Base-by-base conservation (phyloP, 2,329 filamentous ascomycete species). In the Macrophomina phaseolina region DNA sequence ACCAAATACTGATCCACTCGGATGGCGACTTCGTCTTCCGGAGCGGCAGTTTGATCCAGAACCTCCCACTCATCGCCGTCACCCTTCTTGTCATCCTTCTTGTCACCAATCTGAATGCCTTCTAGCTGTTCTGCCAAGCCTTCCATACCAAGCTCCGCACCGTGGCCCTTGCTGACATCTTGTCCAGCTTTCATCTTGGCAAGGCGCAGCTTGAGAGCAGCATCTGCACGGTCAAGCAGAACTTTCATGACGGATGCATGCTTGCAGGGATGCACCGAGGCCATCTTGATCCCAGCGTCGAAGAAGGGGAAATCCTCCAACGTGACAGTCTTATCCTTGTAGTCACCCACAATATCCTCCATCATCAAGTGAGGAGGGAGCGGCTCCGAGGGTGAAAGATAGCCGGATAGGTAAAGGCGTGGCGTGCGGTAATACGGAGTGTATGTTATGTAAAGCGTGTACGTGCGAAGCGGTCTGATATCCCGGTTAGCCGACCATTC, bases 171-270 rank as follows among this genome's bases (percentile, higher is more conserved):
- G 68, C 78, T 80, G 28, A 75, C 74, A 68, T 77, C 82, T 75
- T 84, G 89, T 79, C 77, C 87, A 80, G 86, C 83, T 75, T 87
- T 89, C 67, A 95, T 84, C 84, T 94, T 97, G 73, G 94, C 91
- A 52, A 93, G 86, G 28, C 94, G 89, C 64, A 97, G 87, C 78
- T 97, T 97, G 64, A 98, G 85, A 0, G 94, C 94, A 28, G 93
- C 93, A 76, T 99, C 94, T 55, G 95, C 95, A 42, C 95, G 92
- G 79, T 98, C 95, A 46, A 99, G 90, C 4, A 99, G 87, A 28
- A 92, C 92, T 82, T 98, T 99, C 95, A 99, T 99, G 72, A 99
- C 95, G 34, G 91, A 91, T 9, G 95, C 95, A 77, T 99, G 95
- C 78, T 95, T 96, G 87, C 95, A 99, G 3, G 95, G 95, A 76